Evolutionary conservation across 208 protist genomes (phyloP).

Genomic region (Trypanosoma caninum): DNA sequence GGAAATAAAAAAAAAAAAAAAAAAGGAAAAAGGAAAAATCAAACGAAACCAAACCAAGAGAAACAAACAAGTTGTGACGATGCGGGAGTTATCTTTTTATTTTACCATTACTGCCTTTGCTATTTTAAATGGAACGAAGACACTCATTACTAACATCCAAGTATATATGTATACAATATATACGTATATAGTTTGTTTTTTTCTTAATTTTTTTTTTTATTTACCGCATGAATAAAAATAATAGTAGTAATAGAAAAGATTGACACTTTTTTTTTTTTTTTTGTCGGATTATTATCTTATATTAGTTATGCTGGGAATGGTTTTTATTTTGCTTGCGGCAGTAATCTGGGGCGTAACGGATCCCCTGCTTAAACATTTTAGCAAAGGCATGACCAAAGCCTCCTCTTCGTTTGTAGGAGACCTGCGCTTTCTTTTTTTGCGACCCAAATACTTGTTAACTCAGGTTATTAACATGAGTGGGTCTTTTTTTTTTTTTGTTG

Average conservation of each 20-base stretch:
- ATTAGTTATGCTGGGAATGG: constrained; percentile 30
- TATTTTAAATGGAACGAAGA: no score
- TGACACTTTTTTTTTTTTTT: background rate
- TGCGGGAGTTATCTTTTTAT: background rate
- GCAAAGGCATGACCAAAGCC: constrained; percentile 53
- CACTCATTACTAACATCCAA: no score
- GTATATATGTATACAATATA: no score
- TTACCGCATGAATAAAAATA: no score
- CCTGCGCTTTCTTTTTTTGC: constrained; percentile 45
- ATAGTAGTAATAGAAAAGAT: background rate
- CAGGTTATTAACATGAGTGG: constrained; percentile 70
- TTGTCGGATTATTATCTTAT: background rate
- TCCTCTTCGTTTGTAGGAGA: constrained; percentile 58
- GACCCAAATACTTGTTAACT: constrained; percentile 69
- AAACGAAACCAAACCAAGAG: no score
- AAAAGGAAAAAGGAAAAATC: background rate
- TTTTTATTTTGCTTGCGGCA: constrained; percentile 64
- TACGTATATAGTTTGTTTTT: background rate
- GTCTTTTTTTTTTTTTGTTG: constrained; percentile 76
- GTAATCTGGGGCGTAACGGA: constrained; percentile 85
- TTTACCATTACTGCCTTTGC: background rate
- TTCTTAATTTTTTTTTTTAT: background rate
- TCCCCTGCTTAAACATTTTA: constrained; percentile 79
- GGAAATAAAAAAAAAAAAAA: constrained; percentile 12
- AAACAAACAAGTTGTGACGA: background rate